Percentiles rank a stretch among this genome's conserved stretches.
These are phyloP conservation scores for Stellera chamaejasme DNA, from an alignment of 345 rosid genomes.

Conservation along the genomic window DNA sequence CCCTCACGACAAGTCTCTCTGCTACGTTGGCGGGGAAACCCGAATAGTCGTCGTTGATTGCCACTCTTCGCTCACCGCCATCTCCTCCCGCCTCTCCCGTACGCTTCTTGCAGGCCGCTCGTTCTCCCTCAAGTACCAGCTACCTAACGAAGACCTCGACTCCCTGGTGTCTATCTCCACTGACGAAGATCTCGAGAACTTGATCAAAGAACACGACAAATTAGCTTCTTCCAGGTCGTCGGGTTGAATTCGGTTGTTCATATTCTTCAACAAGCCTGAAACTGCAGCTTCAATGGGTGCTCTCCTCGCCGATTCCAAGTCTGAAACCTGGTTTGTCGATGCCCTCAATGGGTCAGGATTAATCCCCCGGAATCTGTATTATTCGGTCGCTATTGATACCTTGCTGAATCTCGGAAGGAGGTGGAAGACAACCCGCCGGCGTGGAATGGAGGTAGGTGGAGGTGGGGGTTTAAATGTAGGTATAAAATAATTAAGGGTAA, in stretches of 20 bases:
- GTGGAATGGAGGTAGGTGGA: too few relatives aligned
- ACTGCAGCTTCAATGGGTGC: too few relatives aligned
- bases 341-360: constrained; percentile 29
- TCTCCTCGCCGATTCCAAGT: too few relatives aligned
- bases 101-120: constrained; percentile 24
- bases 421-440: too few relatives aligned
- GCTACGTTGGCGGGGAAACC: constrained; percentile 55
- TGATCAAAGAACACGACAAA: constrained; percentile 54
- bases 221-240: constrained; percentile 16
- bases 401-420: too few relatives aligned
- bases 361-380: too few relatives aligned
- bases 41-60: constrained; percentile 49
- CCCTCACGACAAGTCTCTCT: constrained; percentile 43
- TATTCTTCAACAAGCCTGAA: constrained; percentile 29
- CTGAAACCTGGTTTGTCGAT: not conserved
- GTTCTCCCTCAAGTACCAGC: constrained; percentile 51
- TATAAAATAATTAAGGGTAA: too few relatives aligned
- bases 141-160: constrained; percentile 55
- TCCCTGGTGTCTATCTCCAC: constrained; percentile 50
- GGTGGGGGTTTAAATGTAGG: too few relatives aligned
- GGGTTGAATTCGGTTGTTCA: constrained; percentile 39
- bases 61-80: constrained; percentile 27
- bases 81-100: constrained; percentile 27
- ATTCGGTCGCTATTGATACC: too few relatives aligned
- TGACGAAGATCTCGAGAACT: constrained; percentile 60